Evolutionary conservation across 208 protist species (phyloP), one percentile per base, ranked within the genome.

Genomic region (Trypanosoma rangeli): DNA sequence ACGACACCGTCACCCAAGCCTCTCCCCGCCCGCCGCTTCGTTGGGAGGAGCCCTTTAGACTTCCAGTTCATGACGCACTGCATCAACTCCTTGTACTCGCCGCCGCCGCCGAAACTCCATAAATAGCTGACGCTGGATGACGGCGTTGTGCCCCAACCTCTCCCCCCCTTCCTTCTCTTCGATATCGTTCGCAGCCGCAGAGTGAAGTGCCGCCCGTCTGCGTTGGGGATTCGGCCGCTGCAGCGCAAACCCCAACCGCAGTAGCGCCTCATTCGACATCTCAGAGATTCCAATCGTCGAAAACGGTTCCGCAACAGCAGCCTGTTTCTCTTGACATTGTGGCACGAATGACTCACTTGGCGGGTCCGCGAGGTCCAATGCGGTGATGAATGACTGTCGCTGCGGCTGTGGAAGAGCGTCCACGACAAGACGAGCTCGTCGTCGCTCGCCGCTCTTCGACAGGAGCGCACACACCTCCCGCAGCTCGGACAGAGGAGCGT

Each of bases 11-110:
- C 15, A 28, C 44, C 59, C 28, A 42, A 65, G 5, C 52, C 26
- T 18, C 24, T 29, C 28, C 35, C 26, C 28, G 54, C 18, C 13
- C 22, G 22, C 24, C 44, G 39, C 37, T n/a, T 35, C 12, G 46
- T 9, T 15, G 72, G 72, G 49, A 77, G 50, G 33, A 79, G 50
- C 13, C 72, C 73, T 68, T 82, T 80, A 1, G 74, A 78, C 54
- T 82, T 75, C 89, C 89, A 94, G 64, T 92, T 87, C n/a, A 79
- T 70, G 24, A 86, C 67, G 75, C 89, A 94, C 75, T 90, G 80
- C 42, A 86, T 67, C 1, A 76, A 37, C 26, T 73, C 67, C 26
- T 55, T 64, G 50, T 65, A 73, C 42, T n/a, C 59, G 54, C 10
- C 52, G 35, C 24, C 74, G 61, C 13, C 67, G 52, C 26, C 64